These are phyloP conservation scores for Populus deltoides DNA, from an alignment of 345 rosid species.

Conservation along the genomic window DNA sequence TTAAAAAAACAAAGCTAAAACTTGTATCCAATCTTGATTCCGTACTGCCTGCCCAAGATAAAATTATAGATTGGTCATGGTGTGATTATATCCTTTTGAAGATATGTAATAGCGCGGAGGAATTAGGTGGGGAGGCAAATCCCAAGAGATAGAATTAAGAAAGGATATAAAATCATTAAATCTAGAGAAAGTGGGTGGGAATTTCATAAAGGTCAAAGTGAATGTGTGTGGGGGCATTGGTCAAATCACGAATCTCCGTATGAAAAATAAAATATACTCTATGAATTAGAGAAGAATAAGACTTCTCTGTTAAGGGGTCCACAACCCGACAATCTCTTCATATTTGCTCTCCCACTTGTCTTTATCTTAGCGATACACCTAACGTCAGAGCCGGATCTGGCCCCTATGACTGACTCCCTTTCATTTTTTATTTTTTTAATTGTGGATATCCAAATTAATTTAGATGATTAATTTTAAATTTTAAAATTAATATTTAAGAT, in stretches of 20 bases:
- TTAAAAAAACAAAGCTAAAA: too few species aligned
- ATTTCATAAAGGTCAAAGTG: not conserved
- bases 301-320: slow-evolving; percentile 4
- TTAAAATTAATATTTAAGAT: too few species aligned
- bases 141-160: not conserved
- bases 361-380: not conserved
- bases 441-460: too few species aligned
- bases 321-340: slow-evolving; percentile 13
- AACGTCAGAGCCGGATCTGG: slow-evolving; percentile 13
- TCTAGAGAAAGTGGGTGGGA: not conserved
- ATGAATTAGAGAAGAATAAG: not conserved
- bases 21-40: not conserved
- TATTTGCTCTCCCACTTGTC: slow-evolving; percentile 14
- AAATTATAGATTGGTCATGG: not conserved
- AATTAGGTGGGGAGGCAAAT: not conserved
- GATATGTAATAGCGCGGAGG: not conserved
- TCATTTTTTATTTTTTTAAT: too few species aligned
- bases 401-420: not conserved
- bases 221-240: not conserved
- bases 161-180: not conserved
- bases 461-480: too few species aligned
- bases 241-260: not conserved
- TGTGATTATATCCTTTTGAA: not conserved
- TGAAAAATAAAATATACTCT: not conserved
- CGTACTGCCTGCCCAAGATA: not conserved